Percentiles rank a stretch among this genome's conserved stretches.
phyloP scores from a whole-genome alignment of 208 protist genomes.

The Acanthamoeba triangularis region DNA sequence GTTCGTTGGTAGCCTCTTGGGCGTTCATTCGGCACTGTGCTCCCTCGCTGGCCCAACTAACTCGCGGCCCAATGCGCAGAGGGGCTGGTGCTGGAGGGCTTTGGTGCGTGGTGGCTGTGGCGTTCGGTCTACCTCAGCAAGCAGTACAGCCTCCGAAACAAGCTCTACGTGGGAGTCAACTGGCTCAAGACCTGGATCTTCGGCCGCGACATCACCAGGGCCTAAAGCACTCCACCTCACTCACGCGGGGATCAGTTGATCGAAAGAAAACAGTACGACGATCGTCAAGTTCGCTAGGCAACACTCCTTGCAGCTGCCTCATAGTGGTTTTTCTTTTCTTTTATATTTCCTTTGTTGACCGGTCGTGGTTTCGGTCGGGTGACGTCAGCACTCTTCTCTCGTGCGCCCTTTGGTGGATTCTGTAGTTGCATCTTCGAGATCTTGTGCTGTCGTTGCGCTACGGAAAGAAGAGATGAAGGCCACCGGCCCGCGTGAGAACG shows the following conservation, averaged over 20 bases:
- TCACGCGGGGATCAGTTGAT: no score
- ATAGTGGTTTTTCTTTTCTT: no score
- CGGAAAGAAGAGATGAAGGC: conserved; percentile 41
- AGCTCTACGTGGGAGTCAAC: conserved; percentile 66
- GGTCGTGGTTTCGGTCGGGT: no score
- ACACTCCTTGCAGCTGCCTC: no score
- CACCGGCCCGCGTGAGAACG: background rate
- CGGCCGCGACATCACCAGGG: conserved; percentile 64
- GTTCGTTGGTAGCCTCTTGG: background rate
- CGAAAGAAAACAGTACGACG: no score
- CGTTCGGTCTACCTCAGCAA: conserved; percentile 60
- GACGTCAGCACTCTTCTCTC: no score
- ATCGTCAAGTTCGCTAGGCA: no score
- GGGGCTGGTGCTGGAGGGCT: conserved; percentile 41
- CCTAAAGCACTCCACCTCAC: background rate
- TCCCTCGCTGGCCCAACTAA: background rate
- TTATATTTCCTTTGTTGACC: no score
- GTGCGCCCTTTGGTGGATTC: no score
- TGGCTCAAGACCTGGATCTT: conserved; percentile 68
- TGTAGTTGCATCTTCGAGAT: no score
- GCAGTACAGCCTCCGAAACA: conserved; percentile 70
- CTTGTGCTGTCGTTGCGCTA: no score
- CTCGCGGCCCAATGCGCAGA: background rate
- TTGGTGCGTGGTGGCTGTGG: conserved; percentile 68
- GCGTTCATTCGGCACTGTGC: background rate